Evolutionary conservation across 345 rosid species (phyloP), one percentile per base, ranked within the genome.

Genomic region (Arabis alpina): DNA sequence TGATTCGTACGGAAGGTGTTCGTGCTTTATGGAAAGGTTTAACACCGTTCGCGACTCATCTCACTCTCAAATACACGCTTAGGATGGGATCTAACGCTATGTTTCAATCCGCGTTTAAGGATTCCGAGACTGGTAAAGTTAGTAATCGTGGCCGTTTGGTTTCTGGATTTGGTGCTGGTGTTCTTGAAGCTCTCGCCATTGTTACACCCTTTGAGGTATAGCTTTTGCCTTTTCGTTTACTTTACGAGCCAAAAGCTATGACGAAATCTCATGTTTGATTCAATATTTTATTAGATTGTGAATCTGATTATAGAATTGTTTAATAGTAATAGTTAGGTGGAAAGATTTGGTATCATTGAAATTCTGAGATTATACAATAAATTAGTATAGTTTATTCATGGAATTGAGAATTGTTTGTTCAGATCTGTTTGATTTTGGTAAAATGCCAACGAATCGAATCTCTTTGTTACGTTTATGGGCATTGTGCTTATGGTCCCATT

Each of bases 151-250:
- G 81, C 32, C 72, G 97, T 59, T 25, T 89, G 24, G 37, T 89
- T 25, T 76, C 99, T 13, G 97, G 99, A 11, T 91, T 94, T 54
- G 99, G 97, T 39, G 97, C 99, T 32, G 96, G 97, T 2, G 99
- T 94, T 59, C 91, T 89, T 2, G 99, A 94, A 76, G 97, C 96
- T 51, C 96, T 94, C 58, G 91, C 76, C 54, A 85, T 94, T 63
- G 97, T 94, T 15, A 89, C 99, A 25, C 99, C 99, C 5, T 94
- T 94, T 54, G 97, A 94, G 96, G 97, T 89, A 30, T 37, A 32
- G 6, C 64, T 4, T 3, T 4, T 32, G 6, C 61, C 54, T 56
- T 66, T 13, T 45, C 16, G 47, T 30, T 43, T 49, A 50, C 39
- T 11, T 71, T 30, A 6, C 54, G 45, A 32, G 13, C 7, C 72